Base-by-base conservation (phyloP, 805 yeast genomes). In the Teunomyces panamensis region DNA sequence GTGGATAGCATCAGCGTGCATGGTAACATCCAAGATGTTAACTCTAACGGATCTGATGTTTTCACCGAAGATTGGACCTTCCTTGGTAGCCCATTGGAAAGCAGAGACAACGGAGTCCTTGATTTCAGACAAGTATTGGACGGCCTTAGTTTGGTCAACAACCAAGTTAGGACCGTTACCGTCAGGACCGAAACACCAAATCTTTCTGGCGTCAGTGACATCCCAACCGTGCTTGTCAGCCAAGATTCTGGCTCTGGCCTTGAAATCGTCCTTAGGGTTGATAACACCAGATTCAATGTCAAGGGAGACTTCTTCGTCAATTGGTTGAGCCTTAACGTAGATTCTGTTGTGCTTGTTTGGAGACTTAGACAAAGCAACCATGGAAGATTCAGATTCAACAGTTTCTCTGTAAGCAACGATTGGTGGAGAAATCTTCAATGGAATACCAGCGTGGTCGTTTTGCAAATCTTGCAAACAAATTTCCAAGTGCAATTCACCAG, bases 151-250 rank as follows among this genome's bases (percentile, higher is more conserved):
- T 81, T 91, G 97, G 83, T 92, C 99, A 77, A 92, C 96, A 71
- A 92, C 97, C 71, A 94, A 78, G 83, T 92, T 92, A 69, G 99
- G 91, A 80, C 99, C 99, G 75, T 81, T 85, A 79, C 97, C 97
- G 73, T 92, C 99, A 74, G 99, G 98, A 82, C 99, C 99, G 90
- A 92, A 92, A 87, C 97, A 89, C 99, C 99, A 92, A 73, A 92
- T 94, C 94, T 94, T 92, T 87, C 99, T 91, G 79, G 97, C 99
- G 73, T 92, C 99, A 65, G 97, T 84, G 74, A 94, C 97, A 74
- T 92, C 98, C 99, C 99, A 92, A 65, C 92, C 97, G 86, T 77
- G 94, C 75, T 94, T 96, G 75, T 92, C 98, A 73, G 98, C 98
- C 84, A 92, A 82, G 73, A 89, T 68, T 86, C 98, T 91, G 66